Evolutionary conservation across 2,329 filamentous ascomycete species (phyloP), one percentile per base, ranked within the genome.

Genomic region (Plenodomus biglobosus): DNA sequence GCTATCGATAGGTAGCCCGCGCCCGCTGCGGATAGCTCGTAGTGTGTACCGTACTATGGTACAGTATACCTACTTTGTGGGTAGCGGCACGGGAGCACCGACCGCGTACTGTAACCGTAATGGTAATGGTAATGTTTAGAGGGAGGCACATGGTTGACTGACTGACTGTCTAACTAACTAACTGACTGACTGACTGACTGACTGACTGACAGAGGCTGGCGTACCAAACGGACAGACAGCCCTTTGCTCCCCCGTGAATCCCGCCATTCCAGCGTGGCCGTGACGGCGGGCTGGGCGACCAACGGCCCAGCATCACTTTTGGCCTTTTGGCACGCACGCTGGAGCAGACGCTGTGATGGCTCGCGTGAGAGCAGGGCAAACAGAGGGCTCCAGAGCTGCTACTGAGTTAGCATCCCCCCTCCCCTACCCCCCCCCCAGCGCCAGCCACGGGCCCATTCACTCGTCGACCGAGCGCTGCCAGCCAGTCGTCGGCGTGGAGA

Each of bases 1-100:
- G 22, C 48, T 58, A 57, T 61, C 57, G 62, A 59, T 59, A 57
- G 62, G 59, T 59, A 57, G 50, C 45, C 22, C 6, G 48, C 35
- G 34, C 21, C 36, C 40, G 50, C 18, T 30, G 32, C 20, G 20
- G 30, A 24, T 27, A 30, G 43, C 24, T 17, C 37, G 44, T 24
- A 35, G 30, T 30, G 20, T 27, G 32, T 27, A 42, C 38, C 34
- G 38, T 38, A 49, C 45, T 42, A 6, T 11, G 22, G 22, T 24
- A 24, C 22, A 24, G 22, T 24, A n/a, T n/a, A n/a, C n/a, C n/a
- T n/a, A n/a, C n/a, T n/a, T n/a, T n/a, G n/a, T n/a, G n/a, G 22
- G 22, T 5, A 24, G 59, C 55, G 54, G 59, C 46, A 55, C 60
- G 55, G 58, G 54, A 55, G 50, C 60, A 50, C 48, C 52, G 48